Evolutionary conservation across 768 basidiomycete genomes (phyloP).

Genomic region (Mycena sanguinolenta): DNA sequence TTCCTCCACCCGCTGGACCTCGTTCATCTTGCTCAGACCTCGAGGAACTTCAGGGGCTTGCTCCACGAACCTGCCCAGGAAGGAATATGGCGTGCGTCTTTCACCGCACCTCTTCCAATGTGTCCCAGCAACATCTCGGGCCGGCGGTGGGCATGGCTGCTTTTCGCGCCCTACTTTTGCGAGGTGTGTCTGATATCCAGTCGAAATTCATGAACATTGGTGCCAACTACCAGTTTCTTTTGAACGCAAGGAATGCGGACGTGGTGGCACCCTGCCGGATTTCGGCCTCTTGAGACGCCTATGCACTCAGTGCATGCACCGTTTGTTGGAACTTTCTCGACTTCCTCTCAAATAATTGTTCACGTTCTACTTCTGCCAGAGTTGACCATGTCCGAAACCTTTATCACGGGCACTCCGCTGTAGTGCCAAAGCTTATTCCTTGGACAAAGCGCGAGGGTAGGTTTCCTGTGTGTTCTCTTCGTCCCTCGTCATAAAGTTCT

Average conservation of each 20-base stretch:
- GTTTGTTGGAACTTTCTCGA: not conserved
- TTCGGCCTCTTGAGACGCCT: not conserved
- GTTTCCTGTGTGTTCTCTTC: no score
- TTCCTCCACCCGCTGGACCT: slow-evolving; percentile 22
- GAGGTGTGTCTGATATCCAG: not conserved
- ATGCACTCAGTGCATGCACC: not conserved
- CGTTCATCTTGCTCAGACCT: not conserved
- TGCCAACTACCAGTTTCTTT: no score
- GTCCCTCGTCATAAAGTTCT: no score
- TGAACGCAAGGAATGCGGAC: not conserved
- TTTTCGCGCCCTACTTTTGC: not conserved
- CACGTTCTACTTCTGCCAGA: not conserved
- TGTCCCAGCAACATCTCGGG: slow-evolving; percentile 1
- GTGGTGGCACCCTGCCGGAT: not conserved
- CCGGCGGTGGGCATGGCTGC: slow-evolving; percentile 6
- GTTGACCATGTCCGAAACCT: not conserved
- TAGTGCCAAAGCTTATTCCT: no score
- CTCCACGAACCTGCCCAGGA: slow-evolving; percentile 1
- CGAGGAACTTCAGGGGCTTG: not conserved
- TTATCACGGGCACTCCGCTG: no score
- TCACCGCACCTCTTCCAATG: not conserved
- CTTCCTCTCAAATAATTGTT: not conserved
- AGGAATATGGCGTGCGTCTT: slow-evolving; percentile 18
- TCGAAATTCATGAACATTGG: no score
- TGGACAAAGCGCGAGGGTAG: no score